A percentile compares a stretch with the other conserved stretches of the same genome.
These are phyloP conservation scores for Earliella scabrosa DNA, from an alignment of 1,284 basidiomycete species.

Conservation along the genomic window DNA sequence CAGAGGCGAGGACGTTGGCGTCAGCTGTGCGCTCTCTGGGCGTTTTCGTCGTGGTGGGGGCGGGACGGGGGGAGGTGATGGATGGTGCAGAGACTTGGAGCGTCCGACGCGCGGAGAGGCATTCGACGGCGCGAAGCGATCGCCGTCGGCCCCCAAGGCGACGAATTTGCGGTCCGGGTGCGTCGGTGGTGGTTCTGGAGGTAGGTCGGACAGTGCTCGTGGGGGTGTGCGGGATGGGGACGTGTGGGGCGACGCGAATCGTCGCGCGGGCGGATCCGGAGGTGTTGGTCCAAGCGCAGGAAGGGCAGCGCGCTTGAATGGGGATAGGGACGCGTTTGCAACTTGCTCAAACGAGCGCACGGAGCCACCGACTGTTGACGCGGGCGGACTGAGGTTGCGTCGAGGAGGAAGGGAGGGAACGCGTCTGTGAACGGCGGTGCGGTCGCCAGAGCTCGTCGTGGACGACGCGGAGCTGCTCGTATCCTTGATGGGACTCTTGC, in stretches of 20 bases:
- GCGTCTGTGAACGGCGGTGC: conserved; percentile 16
- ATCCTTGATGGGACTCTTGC: conserved; percentile 35
- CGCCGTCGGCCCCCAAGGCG: conserved; percentile 18
- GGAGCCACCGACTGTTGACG: conserved; percentile 35
- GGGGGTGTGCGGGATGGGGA: conserved; percentile 29
- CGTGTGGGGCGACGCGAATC: conserved; percentile 22
- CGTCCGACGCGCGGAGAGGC: conserved; percentile 48
- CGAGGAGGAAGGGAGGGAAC: conserved; percentile 39
- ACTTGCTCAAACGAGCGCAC: conserved; percentile 45
- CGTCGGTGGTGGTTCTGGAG: conserved; percentile 48
- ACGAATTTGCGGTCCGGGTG: conserved; percentile 60
- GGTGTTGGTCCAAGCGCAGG: conserved; percentile 4
- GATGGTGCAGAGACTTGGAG: conserved; percentile 60
- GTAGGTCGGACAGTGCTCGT: conserved; percentile 30
- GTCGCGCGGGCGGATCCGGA: conserved; percentile 22
- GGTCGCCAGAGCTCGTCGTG: conserved; percentile 14
- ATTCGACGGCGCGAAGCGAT: conserved; percentile 29
- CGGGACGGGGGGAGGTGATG: conserved; percentile 46
- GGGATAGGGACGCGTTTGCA: conserved; percentile 40
- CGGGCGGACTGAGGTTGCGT: conserved; percentile 33
- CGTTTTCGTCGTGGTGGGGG: conserved; percentile 51
- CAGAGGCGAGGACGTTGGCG: conserved; percentile 28
- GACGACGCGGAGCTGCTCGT: conserved; percentile 22
- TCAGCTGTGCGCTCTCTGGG: conserved; percentile 67
- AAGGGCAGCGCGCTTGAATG: conserved; percentile 13